A percentile compares a stretch with the other conserved stretches of the same genome.
phyloP scores from a whole-genome alignment of 1,284 basidiomycete species.

The Limonomyces culmigenus region DNA sequence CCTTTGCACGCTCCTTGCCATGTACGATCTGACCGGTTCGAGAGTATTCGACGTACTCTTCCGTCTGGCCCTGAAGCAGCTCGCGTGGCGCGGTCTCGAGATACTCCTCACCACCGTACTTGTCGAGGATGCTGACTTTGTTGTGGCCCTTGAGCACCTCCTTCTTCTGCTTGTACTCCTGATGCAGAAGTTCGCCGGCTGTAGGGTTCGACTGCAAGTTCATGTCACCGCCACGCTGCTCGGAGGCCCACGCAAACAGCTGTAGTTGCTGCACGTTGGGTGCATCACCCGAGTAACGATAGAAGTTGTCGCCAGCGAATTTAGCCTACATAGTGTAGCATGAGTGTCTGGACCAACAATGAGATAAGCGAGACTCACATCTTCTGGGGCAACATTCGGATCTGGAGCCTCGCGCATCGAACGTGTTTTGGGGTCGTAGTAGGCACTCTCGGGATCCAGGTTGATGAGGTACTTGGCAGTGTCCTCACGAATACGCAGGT shows the following conservation, averaged over 20 bases:
- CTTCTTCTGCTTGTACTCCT: slow-evolving; percentile 85
- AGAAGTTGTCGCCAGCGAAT: slow-evolving; percentile 96
- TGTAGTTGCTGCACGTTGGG: slow-evolving; percentile 83
- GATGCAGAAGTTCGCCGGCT: slow-evolving; percentile 82
- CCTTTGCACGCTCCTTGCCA: slow-evolving; percentile 78
- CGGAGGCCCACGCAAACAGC: slow-evolving; percentile 95
- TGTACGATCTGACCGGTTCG: slow-evolving; percentile 82
- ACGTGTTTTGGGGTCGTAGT: slow-evolving; percentile 98
- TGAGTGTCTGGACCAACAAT: slow-evolving; percentile 6
- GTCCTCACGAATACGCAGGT: slow-evolving; percentile 96
- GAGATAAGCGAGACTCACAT: slow-evolving; percentile 31
- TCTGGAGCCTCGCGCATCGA: slow-evolving; percentile 97
- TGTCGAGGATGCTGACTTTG: slow-evolving; percentile 74
- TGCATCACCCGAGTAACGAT: slow-evolving; percentile 82
- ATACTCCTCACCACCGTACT: slow-evolving; percentile 92
- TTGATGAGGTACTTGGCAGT: slow-evolving; percentile 99
- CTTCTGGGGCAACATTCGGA: slow-evolving; percentile 64
- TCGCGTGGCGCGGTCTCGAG: slow-evolving; percentile 80
- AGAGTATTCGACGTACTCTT: slow-evolving; percentile 96
- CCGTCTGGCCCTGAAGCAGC: slow-evolving; percentile 84
- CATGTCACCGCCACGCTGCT: slow-evolving; percentile 83
- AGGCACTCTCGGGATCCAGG: slow-evolving; percentile 86
- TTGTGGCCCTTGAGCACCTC: slow-evolving; percentile 78
- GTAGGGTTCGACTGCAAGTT: slow-evolving; percentile 96
- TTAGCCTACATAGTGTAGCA: slow-evolving; percentile 53